Evolutionary conservation across 2,329 filamentous ascomycete genomes (phyloP).

Genomic region (Aspergillaceae sp.): DNA sequence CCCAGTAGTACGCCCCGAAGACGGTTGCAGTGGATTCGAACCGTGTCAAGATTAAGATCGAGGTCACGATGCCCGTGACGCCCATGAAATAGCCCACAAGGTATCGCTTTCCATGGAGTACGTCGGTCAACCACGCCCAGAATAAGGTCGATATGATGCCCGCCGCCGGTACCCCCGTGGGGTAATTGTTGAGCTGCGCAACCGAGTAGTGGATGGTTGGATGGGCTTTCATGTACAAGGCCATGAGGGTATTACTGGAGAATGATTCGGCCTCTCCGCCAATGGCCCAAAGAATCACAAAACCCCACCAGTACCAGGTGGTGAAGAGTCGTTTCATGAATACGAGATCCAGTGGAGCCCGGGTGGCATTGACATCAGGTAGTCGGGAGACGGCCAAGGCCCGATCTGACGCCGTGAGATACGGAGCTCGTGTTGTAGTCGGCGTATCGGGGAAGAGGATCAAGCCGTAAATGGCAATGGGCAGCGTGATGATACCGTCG

Average conservation of each 20-base stretch:
- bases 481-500: slow-evolving; percentile 35
- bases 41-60: slow-evolving; percentile 52
- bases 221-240: slow-evolving; percentile 44
- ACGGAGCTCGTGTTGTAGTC: slow-evolving; percentile 25
- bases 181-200: slow-evolving; percentile 46
- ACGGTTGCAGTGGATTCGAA: slow-evolving; percentile 45
- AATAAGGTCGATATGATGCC: slow-evolving; percentile 53
- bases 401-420: slow-evolving; percentile 24
- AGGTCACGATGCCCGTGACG: slow-evolving; percentile 54
- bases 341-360: slow-evolving; percentile 11
- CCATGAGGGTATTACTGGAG: slow-evolving; percentile 52
- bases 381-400: slow-evolving; percentile 24
- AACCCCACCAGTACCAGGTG: slow-evolving; percentile 31
- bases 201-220: slow-evolving; percentile 40
- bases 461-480: slow-evolving; percentile 37
- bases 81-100: slow-evolving; percentile 60
- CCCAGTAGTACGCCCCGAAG: slow-evolving; percentile 62
- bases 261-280: slow-evolving; percentile 65
- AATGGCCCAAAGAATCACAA: slow-evolving; percentile 44
- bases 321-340: slow-evolving; percentile 26
- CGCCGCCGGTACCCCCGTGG: slow-evolving; percentile 45
- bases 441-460: slow-evolving; percentile 34
- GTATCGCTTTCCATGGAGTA: slow-evolving; percentile 50
- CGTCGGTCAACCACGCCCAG: slow-evolving; percentile 61
- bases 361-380: slow-evolving; percentile 15